These are phyloP conservation scores for Pichia sp. DNA, from an alignment of 1,139 yeast species.

Conservation along the genomic window DNA sequence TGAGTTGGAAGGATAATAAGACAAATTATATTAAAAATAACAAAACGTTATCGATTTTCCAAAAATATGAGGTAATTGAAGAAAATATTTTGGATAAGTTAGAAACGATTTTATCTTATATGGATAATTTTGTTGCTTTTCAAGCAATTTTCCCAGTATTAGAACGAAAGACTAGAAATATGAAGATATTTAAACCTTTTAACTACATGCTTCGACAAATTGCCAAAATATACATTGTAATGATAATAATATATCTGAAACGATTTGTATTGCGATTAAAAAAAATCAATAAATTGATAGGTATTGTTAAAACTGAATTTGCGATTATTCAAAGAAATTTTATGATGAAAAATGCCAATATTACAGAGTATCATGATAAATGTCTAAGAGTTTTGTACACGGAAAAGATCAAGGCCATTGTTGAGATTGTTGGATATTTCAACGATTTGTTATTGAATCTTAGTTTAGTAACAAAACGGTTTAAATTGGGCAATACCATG, in stretches of 20 bases:
- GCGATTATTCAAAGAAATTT: conserved; percentile 7
- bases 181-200: conserved; percentile 14
- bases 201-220: conserved; percentile 18
- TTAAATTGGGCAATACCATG: conserved; percentile 21
- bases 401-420: conserved; percentile 22
- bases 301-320: conserved; percentile 15
- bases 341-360: neutral
- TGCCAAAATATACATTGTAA: conserved; percentile 26
- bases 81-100: conserved; percentile 17
- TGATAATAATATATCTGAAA: conserved; percentile 26
- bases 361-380: conserved; percentile 12
- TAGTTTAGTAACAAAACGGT: conserved; percentile 19
- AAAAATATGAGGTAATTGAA: conserved; percentile 17
- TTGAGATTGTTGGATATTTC: conserved; percentile 27
- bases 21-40: neutral
- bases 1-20: conserved; percentile 1
- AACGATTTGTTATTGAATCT: conserved; percentile 27
- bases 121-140: conserved; percentile 28
- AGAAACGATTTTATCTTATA: conserved; percentile 23
- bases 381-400: conserved; percentile 21
- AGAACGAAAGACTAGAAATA: conserved; percentile 5
- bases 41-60: neutral
- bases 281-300: conserved; percentile 21
- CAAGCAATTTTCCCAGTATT: conserved; percentile 21
- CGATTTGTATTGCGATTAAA: conserved; percentile 19